Conservation (phyloP, 352 stramenopile species). For the Phytophthora ohioensis region DNA sequence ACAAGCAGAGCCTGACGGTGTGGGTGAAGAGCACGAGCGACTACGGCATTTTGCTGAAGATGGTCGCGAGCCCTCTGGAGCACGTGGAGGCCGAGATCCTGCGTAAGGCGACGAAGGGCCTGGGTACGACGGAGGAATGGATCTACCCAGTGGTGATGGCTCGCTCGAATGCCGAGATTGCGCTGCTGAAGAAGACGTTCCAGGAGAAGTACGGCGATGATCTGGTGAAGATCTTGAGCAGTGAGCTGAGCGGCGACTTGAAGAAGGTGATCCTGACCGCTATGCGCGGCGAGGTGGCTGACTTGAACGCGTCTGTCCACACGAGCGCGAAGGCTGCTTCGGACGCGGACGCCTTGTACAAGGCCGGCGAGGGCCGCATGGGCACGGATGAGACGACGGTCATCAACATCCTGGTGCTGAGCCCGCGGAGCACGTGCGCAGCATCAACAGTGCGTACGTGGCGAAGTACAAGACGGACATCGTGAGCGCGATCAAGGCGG, state of each 20-base stretch:
- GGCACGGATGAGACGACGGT: slow-evolving; percentile 68
- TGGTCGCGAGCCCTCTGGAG: slow-evolving; percentile 53
- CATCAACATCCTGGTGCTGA: slow-evolving; percentile 55
- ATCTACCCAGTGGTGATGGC: slow-evolving; percentile 63
- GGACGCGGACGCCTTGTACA: slow-evolving; percentile 66
- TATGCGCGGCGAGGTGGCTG: slow-evolving; percentile 41
- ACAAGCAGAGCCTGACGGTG: slow-evolving; percentile 64
- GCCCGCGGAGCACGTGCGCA: slow-evolving; percentile 51
- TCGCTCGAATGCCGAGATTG: slow-evolving; percentile 71
- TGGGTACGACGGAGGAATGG: slow-evolving; percentile 61
- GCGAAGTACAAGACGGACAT: slow-evolving; percentile 65
- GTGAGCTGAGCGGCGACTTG: slow-evolving; percentile 65
- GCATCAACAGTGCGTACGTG: slow-evolving; percentile 59
- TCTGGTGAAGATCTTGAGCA: slow-evolving; percentile 52
- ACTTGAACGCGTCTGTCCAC: slow-evolving; percentile 65
- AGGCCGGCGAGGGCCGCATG: slow-evolving; percentile 67
- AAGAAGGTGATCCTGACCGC: slow-evolving; percentile 66
- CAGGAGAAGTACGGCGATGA: slow-evolving; percentile 64
- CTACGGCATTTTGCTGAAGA: slow-evolving; percentile 64
- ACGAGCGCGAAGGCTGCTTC: slow-evolving; percentile 55
- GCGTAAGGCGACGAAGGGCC: slow-evolving; percentile 63
- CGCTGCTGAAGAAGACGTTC: slow-evolving; percentile 81
- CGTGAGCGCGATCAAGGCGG: slow-evolving; percentile 55
- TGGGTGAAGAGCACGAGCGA: slow-evolving; percentile 59
- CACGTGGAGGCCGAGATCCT: slow-evolving; percentile 72